Evolutionary conservation across 1,284 basidiomycete genomes (phyloP).

Genomic region (Chiua sp.): DNA sequence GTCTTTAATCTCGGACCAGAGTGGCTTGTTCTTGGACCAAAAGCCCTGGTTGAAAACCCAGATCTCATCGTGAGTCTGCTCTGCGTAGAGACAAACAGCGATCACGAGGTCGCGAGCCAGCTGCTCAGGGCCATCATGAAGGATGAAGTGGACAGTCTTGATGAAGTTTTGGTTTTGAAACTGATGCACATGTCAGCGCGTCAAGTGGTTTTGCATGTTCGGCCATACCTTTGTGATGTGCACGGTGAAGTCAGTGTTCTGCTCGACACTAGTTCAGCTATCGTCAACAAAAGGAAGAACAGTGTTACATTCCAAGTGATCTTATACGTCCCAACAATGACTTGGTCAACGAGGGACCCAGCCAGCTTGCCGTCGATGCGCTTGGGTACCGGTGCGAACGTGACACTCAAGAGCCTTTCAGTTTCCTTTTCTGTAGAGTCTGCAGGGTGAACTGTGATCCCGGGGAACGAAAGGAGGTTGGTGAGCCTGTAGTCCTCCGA

Average conservation of each 20-base stretch:
- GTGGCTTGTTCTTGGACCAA: slow-evolving; percentile 65
- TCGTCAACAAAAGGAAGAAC: neutral
- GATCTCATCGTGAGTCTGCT: slow-evolving; percentile 68
- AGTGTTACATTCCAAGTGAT: slow-evolving; percentile 62
- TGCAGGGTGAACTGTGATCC: slow-evolving; percentile 45
- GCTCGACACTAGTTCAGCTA: slow-evolving; percentile 1
- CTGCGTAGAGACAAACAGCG: slow-evolving; percentile 53
- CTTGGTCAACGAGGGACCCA: slow-evolving; percentile 56
- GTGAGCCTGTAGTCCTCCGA: slow-evolving; percentile 52
- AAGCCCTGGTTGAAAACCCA: slow-evolving; percentile 75
- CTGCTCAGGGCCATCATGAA: slow-evolving; percentile 65
- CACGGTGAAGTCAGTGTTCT: slow-evolving; percentile 55
- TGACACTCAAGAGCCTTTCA: slow-evolving; percentile 53
- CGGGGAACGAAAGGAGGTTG: slow-evolving; percentile 59
- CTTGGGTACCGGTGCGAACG: slow-evolving; percentile 55
- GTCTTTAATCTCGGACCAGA: slow-evolving; percentile 76
- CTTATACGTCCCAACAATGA: slow-evolving; percentile 61
- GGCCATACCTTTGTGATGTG: slow-evolving; percentile 45
- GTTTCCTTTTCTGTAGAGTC: slow-evolving; percentile 22
- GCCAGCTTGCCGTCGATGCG: slow-evolving; percentile 44
- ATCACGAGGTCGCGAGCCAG: slow-evolving; percentile 59
- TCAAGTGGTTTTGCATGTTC: neutral
- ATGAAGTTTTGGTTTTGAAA: slow-evolving; percentile 46
- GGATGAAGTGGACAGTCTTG: slow-evolving; percentile 50
- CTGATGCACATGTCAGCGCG: slow-evolving; percentile 40